phyloP scores from a whole-genome alignment of 2,329 filamentous ascomycete species.

The Fusarium sp. region DNA sequence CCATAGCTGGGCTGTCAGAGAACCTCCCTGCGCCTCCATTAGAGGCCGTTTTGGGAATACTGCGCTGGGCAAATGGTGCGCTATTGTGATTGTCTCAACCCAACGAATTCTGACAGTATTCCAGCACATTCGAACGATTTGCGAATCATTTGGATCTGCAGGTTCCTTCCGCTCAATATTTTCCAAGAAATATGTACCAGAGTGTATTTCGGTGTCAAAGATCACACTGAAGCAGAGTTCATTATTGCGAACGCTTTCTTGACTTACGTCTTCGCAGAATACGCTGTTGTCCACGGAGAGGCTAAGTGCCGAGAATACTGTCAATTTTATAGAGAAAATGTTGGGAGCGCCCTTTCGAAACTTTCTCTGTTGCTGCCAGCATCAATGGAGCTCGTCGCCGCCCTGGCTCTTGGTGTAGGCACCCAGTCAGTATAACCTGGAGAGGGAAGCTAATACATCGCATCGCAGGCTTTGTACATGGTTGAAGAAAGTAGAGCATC shows the following conservation, averaged over 20 bases:
- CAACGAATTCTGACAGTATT: background rate
- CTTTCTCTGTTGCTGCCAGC: conserved; percentile 52
- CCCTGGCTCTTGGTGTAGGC: conserved; percentile 53
- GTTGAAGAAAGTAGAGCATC: conserved; percentile 52
- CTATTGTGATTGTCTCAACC: rapidly evolving
- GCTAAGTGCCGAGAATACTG: conserved; percentile 44
- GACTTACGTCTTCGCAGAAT: conserved; percentile 53
- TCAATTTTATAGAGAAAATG: conserved; percentile 47
- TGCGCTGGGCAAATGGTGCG: conserved; percentile 54
- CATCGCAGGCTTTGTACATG: conserved; percentile 49
- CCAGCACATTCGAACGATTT: conserved; percentile 46
- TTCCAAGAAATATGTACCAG: conserved; percentile 53
- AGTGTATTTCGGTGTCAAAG: conserved; percentile 55
- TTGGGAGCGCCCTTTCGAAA: conserved; percentile 43
- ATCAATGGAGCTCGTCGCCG: conserved; percentile 52
- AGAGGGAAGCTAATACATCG: rapidly evolving
- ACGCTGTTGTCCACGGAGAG: conserved; percentile 45
- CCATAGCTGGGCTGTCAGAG: background rate
- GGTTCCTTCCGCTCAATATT: conserved; percentile 50
- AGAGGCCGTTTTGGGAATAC: conserved; percentile 45
- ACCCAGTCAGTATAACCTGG: rapidly evolving
- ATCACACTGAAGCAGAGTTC: conserved; percentile 51
- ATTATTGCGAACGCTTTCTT: conserved; percentile 55
- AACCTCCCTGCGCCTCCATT: conserved; percentile 46
- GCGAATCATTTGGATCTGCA: conserved; percentile 51